Evolutionary conservation across 2,329 filamentous ascomycete genomes (phyloP).

Genomic region (Penicillium sp.): DNA sequence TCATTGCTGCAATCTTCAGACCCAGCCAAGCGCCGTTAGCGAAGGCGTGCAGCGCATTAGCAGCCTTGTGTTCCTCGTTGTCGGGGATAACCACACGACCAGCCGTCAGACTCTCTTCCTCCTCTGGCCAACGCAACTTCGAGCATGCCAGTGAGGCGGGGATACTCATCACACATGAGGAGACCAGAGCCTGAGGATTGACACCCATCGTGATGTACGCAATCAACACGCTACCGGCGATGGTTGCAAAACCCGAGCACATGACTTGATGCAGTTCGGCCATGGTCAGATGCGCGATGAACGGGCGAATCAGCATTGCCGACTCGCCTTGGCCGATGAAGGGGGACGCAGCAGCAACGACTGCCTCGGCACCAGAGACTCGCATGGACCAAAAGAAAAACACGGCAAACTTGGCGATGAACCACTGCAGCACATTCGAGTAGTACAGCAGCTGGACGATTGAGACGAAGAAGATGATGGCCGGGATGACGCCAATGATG

Average conservation of each 20-base stretch:
- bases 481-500: constrained; percentile 76
- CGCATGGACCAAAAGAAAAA: constrained; percentile 91
- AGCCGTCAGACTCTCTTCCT: constrained; percentile 80
- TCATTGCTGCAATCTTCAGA: constrained; percentile 84
- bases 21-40: constrained; percentile 83
- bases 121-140: constrained; percentile 87
- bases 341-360: constrained; percentile 87
- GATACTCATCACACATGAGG: constrained; percentile 93
- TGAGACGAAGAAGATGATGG: constrained; percentile 95
- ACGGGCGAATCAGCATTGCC: constrained; percentile 87
- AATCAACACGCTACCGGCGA: constrained; percentile 82
- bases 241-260: constrained; percentile 90
- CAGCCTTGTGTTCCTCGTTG: constrained; percentile 68
- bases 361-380: constrained; percentile 89
- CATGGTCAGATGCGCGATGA: constrained; percentile 79
- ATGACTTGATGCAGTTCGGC: constrained; percentile 92
- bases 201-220: constrained; percentile 84
- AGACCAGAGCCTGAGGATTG: constrained; percentile 81
- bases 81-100: constrained; percentile 80
- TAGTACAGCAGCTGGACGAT: constrained; percentile 87
- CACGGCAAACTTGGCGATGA: constrained; percentile 79
- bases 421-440: constrained; percentile 82
- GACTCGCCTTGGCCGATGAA: constrained; percentile 95
- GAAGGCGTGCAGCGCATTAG: constrained; percentile 82
- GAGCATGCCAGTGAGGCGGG: constrained; percentile 86